A percentile compares a stretch with the other conserved stretches of the same genome.
These are phyloP conservation scores for Colletotrichum cereale DNA, from an alignment of 2,329 filamentous ascomycete genomes.

Conservation along the genomic window DNA sequence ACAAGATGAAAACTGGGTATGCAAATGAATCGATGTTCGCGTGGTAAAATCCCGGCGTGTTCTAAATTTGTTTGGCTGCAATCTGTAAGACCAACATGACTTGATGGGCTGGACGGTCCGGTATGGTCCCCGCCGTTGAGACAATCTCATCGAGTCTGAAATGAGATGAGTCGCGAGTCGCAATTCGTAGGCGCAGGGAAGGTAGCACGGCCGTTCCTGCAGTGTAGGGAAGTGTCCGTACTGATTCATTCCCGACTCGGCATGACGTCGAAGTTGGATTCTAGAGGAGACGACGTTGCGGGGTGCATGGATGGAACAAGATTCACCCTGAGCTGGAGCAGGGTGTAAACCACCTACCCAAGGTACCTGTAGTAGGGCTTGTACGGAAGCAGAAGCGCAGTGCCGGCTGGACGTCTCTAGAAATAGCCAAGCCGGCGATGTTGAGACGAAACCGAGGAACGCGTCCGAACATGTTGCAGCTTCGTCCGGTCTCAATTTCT, in stretches of 20 bases:
- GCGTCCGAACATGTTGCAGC: slow-evolving; percentile 38
- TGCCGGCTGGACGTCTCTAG: slow-evolving; percentile 18
- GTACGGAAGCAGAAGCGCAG: background rate
- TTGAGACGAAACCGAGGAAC: slow-evolving; percentile 39
- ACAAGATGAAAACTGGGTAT: slow-evolving; percentile 38
- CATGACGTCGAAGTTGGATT: slow-evolving; percentile 29
- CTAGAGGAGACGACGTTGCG: slow-evolving; percentile 25
- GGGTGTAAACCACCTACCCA: slow-evolving; percentile 4
- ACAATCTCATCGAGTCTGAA: slow-evolving; percentile 23
- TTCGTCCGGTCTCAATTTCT: slow-evolving; percentile 30
- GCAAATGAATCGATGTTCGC: slow-evolving; percentile 25
- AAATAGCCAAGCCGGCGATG: slow-evolving; percentile 25
- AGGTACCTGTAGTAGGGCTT: background rate
- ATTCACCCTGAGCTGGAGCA: slow-evolving; percentile 21
- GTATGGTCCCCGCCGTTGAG: slow-evolving; percentile 20
- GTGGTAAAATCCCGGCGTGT: slow-evolving; percentile 33
- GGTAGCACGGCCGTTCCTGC: background rate
- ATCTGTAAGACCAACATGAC: background rate
- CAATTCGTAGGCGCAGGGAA: slow-evolving; percentile 3
- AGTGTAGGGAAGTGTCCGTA: background rate
- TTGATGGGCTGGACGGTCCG: slow-evolving; percentile 19
- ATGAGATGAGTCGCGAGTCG: slow-evolving; percentile 14
- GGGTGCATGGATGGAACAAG: slow-evolving; percentile 36
- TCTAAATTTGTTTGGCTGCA: slow-evolving; percentile 34
- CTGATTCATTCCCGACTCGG: slow-evolving; percentile 1